Percentiles rank a stretch among this genome's conserved stretches.
phyloP scores from a whole-genome alignment of 495 filamentous ascomycete genomes.

The Paragyromitra xinjiangensis region DNA sequence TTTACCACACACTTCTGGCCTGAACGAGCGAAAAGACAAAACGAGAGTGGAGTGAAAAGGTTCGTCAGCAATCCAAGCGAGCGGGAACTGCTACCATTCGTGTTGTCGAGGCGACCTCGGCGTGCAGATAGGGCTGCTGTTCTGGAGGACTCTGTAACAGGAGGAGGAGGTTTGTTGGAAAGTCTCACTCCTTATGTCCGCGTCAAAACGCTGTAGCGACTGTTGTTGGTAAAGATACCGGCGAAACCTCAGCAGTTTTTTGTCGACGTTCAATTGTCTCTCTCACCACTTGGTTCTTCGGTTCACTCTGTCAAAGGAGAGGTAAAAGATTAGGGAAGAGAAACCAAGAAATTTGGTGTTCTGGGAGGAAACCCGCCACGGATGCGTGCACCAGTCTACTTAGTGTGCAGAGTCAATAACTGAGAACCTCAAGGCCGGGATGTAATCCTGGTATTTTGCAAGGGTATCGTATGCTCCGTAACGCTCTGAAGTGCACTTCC shows the following conservation, averaged over 20 bases:
- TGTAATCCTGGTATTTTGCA: conserved; percentile 41
- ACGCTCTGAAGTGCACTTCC: conserved; percentile 27
- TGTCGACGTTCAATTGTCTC: conserved; percentile 23
- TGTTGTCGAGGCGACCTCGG: conserved; percentile 36
- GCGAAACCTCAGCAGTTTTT: conserved; percentile 21
- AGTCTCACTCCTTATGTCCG: conserved; percentile 31
- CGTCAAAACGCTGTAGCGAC: conserved; percentile 40
- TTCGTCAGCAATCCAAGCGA: conserved; percentile 45
- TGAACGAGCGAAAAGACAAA: conserved; percentile 24
- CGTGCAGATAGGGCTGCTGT: conserved; percentile 30
- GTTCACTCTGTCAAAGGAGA: conserved; percentile 16
- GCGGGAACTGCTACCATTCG: conserved; percentile 35
- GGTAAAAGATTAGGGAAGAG: conserved; percentile 1
- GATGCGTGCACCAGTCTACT: conserved; percentile 27
- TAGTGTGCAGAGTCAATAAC: conserved; percentile 34
- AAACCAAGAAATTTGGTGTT: conserved; percentile 32
- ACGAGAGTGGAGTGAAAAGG: conserved; percentile 21
- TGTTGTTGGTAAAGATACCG: conserved; percentile 36
- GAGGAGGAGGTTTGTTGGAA: conserved; percentile 41
- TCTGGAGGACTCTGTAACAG: conserved; percentile 41
- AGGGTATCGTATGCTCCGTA: conserved; percentile 41
- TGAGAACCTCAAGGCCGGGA: conserved; percentile 36
- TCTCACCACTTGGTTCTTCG: neutral
- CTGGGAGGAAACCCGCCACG: conserved; percentile 26
- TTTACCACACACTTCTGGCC: conserved; percentile 33